Base-by-base conservation (phyloP, 345 rosid genomes). In the Aquilaria malaccensis region DNA sequence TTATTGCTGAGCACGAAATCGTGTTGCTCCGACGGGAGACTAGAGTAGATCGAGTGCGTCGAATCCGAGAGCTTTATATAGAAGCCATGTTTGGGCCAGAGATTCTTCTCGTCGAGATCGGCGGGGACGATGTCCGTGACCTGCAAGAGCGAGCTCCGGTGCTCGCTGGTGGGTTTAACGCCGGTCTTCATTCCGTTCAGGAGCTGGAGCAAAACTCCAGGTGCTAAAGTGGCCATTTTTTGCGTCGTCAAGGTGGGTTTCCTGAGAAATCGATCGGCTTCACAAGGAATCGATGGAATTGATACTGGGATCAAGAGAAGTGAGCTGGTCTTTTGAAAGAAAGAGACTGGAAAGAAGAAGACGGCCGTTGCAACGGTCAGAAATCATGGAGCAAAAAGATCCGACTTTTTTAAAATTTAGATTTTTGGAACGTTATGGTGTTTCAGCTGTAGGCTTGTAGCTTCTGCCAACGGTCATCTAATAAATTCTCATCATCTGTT, bases 111-210 rank as follows among this genome's bases (percentile, higher is more conserved):
- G 64, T 91, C 99, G 12, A 95, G 97, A 58, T 94, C 96, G 15
- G 88, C 84, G 0, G 99, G 99, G 46, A 95, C 98, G 2, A 95
- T 95, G 67, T 91, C 97, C 0, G 96, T 86, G 30, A 95, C 95
- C 53, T 95, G 99, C 56, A 95, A 65, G 29, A 95, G 78, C 31
- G 99, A 88, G 72, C 81, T 88, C 66, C 99, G 77, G 74, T 91
- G 94, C 67, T 91, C 98, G 45, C 87, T 60, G 1, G 99, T 91
- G 47, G 97, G 77, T 70, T 88, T 95, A 30, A 80, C 80, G 22
- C 97, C 97, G 6, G 85, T 83, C 73, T 79, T 84, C 99, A 91
- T 88, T 9, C 89, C 96, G 58, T 82, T 77, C 15, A 95, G 79
- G 5, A 95, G 91, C 69, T 85, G 88, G 74, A 82, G 68, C 3